phyloP scores from a whole-genome alignment of 1,284 basidiomycete genomes.

The Ceratobasidium sp. region DNA sequence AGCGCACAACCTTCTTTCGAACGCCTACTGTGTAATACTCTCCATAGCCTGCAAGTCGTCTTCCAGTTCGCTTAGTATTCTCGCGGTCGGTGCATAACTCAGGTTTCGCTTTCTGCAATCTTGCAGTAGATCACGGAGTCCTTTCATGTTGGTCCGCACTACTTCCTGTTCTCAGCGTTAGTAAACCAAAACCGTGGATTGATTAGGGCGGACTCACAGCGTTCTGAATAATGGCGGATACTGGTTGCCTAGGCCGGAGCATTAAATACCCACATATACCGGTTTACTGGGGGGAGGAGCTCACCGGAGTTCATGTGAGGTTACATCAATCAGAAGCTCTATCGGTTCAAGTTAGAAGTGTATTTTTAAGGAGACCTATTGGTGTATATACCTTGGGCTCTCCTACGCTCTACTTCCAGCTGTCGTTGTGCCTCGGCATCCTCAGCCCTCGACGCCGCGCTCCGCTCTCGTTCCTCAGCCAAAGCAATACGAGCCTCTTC shows the following conservation, averaged over 20 bases:
- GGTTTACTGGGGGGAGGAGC: neutral
- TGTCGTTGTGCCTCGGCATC: constrained; percentile 38
- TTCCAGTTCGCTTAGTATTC: constrained; percentile 49
- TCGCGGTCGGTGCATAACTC: constrained; percentile 36
- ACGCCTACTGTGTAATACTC: constrained; percentile 27
- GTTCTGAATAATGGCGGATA: constrained; percentile 45
- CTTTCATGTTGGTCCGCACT: constrained; percentile 44
- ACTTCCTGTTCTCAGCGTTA: constrained; percentile 29
- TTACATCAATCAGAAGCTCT: constrained; percentile 47
- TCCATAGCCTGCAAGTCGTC: constrained; percentile 49
- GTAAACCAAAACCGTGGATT: constrained; percentile 39
- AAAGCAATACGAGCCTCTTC: constrained; percentile 44
- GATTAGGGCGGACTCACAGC: neutral
- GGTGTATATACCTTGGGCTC: constrained; percentile 43
- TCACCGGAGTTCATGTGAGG: constrained; percentile 41
- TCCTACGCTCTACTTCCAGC: constrained; percentile 44
- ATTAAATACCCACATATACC: neutral
- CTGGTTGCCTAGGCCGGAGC: constrained; percentile 43
- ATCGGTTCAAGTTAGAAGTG: neutral
- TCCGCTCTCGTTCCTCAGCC: constrained; percentile 45
- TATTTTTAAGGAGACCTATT: neutral
- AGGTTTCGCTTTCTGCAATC: constrained; percentile 24
- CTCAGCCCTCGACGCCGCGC: constrained; percentile 44
- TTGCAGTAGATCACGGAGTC: constrained; percentile 38
- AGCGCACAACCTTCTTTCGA: neutral